Conservation (phyloP, 192 early-diverging fungal genomes). For the Gamsiella multidivaricata region DNA sequence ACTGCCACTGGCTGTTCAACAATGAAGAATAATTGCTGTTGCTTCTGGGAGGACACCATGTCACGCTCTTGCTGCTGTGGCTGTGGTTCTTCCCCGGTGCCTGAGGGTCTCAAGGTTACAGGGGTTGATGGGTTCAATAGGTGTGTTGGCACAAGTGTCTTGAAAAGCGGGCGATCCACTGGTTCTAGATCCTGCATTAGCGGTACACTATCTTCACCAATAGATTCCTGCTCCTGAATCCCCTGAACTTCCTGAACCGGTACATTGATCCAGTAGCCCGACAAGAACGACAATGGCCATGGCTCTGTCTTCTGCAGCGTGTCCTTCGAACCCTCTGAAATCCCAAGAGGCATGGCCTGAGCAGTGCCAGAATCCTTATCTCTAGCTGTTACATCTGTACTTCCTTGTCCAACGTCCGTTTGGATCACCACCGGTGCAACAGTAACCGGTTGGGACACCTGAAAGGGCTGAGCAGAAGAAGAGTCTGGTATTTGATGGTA, state of each 20-base stretch:
- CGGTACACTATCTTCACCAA: not conserved
- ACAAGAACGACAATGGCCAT: not conserved
- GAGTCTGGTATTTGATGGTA: constrained; percentile 11
- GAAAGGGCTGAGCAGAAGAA: no score
- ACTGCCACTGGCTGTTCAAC: not conserved
- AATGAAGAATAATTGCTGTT: constrained; percentile 1
- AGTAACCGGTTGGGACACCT: no score
- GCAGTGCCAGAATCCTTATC: no score
- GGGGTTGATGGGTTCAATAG: not conserved
- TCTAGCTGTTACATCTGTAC: no score
- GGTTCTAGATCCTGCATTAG: not conserved
- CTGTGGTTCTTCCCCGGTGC: not conserved
- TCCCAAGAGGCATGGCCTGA: not conserved
- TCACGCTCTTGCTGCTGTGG: constrained; percentile 1
- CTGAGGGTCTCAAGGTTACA: not conserved
- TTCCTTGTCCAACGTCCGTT: no score
- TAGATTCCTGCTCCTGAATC: not conserved
- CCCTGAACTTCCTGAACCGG: not conserved
- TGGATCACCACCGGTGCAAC: no score
- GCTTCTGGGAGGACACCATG: not conserved
- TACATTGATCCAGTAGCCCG: not conserved
- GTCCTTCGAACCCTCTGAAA: not conserved
- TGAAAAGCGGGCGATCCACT: not conserved
- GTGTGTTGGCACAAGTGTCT: constrained; percentile 7
- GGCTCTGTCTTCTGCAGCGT: not conserved